Evolutionary conservation across 1,139 yeast genomes (phyloP), one percentile per base, ranked within the genome.

Genomic region (Zhuliangozyma blackwelliae): DNA sequence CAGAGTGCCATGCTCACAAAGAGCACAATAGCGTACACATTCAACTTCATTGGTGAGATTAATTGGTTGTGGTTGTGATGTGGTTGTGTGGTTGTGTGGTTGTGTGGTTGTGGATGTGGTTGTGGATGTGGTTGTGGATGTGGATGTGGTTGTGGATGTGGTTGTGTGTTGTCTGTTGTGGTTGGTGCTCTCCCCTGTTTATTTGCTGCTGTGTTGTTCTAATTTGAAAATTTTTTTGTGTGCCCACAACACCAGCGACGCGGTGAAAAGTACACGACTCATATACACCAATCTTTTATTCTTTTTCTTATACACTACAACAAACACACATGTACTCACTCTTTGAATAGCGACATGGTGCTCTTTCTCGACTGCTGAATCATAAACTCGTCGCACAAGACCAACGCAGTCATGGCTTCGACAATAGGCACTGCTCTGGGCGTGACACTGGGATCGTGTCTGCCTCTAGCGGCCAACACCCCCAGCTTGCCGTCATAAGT

Each of bases 361-460:
- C 54, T 52, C 48, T 84, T 89, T 64, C 98, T 80, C 28, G 96
- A 71, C 63, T 86, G 82, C 65, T 92, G 98, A 35, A 90, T 75
- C 65, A 92, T 65, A 40, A 83, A 67, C 45, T 87, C 82, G 61
- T 92, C 98, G 36, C 90, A 92, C 48, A 92, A 65, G 3, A 88
- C 97, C 49, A 94, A 72, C 7, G 97, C 95, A 38, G 97, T 78
- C 98, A 92, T 92, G 32, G 98, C 88, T 67, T 92, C 98, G 32
- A 92, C 97, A 55, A 92, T 92, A 36, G 98, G 98, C 40, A 92
- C 90, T 25, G 98, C 98, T 63, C 98, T 81, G 46, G 98, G 98
- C 10, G 95, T 95, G 39, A 92, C 98, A 55, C 92, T 88, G 25
- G 98, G 98, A 59, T 92, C 98, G 57, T 92, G 98, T 72, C 98